Conservation (phyloP, 306 rosid genomes). For the Betula pendula region DNA sequence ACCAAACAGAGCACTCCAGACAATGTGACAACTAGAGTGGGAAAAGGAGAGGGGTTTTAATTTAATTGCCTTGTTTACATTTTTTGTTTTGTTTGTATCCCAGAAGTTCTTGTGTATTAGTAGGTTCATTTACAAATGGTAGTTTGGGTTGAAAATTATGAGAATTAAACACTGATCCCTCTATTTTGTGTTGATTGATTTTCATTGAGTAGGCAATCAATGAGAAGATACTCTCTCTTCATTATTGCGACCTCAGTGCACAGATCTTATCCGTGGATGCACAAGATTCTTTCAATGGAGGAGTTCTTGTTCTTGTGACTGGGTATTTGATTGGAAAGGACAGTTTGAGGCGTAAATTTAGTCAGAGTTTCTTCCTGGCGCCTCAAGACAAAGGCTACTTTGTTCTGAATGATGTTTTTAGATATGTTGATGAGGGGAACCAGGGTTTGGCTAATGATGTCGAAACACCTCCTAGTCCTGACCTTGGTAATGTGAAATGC, state of each 20-base stretch:
- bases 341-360: conserved; percentile 52
- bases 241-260: conserved; percentile 51
- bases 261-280: conserved; percentile 76
- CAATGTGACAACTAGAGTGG: background rate
- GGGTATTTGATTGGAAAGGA: conserved; percentile 74
- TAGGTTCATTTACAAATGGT: background rate
- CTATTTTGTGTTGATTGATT: background rate
- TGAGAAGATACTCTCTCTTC: conserved; percentile 69
- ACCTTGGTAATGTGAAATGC: conserved; percentile 43
- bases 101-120: background rate
- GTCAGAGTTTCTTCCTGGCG: conserved; percentile 89
- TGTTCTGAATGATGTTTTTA: conserved; percentile 81
- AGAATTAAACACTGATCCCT: background rate
- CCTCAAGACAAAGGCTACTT: conserved; percentile 91
- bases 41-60: background rate
- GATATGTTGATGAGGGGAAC: conserved; percentile 69
- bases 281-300: conserved; percentile 74
- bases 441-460: conserved; percentile 32
- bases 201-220: conserved; percentile 64
- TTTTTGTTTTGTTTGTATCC: background rate
- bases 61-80: background rate
- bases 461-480: conserved; percentile 38
- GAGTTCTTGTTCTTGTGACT: conserved; percentile 84
- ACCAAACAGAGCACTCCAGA: background rate
- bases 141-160: background rate